Percentiles rank a stretch among this genome's conserved stretches.
These are phyloP conservation scores for Gyrodon lividus DNA, from an alignment of 768 basidiomycete genomes.

Conservation along the genomic window DNA sequence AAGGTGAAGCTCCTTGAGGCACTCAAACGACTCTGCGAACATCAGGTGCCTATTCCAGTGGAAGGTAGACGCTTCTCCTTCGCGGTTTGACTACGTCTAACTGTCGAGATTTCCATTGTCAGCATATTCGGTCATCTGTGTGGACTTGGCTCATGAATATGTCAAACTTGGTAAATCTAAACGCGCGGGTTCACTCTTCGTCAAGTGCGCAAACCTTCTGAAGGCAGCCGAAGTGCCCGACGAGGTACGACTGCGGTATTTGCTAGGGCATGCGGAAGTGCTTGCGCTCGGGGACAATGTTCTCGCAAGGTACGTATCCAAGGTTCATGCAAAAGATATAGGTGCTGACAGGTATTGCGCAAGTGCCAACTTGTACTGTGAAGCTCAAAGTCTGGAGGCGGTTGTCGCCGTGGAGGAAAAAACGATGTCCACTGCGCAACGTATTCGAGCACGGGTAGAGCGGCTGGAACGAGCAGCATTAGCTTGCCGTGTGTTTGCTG, in stretches of 20 bases:
- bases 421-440: slow-evolving; percentile 47
- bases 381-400: slow-evolving; percentile 52
- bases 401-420: slow-evolving; percentile 44
- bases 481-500: slow-evolving; percentile 67
- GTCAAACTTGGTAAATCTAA: slow-evolving; percentile 70
- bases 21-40: slow-evolving; percentile 59
- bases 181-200: slow-evolving; percentile 66
- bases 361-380: slow-evolving; percentile 56
- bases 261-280: slow-evolving; percentile 66
- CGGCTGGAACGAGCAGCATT: slow-evolving; percentile 68
- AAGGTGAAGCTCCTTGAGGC: slow-evolving; percentile 69
- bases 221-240: slow-evolving; percentile 46
- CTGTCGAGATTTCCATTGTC: neutral
- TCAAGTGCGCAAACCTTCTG: slow-evolving; percentile 48
- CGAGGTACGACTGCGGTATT: slow-evolving; percentile 52
- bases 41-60: slow-evolving; percentile 38
- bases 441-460: slow-evolving; percentile 58
- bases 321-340: neutral
- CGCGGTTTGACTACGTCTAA: neutral
- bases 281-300: slow-evolving; percentile 60
- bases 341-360: neutral
- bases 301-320: slow-evolving; percentile 49
- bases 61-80: slow-evolving; percentile 43
- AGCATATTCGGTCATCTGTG: slow-evolving; percentile 65
- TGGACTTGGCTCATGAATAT: slow-evolving; percentile 79